Base-by-base conservation (phyloP, 1,284 basidiomycete genomes). In the Athelia psychrophila region DNA sequence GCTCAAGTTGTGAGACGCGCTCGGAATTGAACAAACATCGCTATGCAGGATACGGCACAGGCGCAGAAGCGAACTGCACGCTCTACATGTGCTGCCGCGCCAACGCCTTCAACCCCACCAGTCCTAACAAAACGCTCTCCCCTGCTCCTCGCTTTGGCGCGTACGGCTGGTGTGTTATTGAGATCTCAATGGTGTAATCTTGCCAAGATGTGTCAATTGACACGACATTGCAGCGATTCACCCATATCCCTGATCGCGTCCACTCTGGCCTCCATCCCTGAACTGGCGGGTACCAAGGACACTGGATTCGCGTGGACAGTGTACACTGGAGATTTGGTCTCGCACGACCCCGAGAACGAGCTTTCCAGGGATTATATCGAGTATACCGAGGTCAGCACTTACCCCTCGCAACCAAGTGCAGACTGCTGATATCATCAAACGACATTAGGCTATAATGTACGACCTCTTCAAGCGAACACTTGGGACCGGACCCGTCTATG, bases 281-380 rank as follows among this genome's bases (percentile, higher is more conserved):
- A 74, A 2, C 69, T 93, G 16, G 78, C 88, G 20, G 84, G 79
- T 3, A 87, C 88, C 2, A 60, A 79, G 58, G 66, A 76, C 9
- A 73, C 68, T 30, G 80, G 84, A 2, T 88, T 93, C 57, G 78
- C 79, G 45, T 87, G 83, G 60, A 80, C 80, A 0, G 52, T 93
- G 20, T 90, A 81, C 60, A 93, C 91, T 0, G 91, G 91, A 22
- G 91, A 93, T 63, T 67, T 92, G 50, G 79, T 90, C 32, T 81
- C 86, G 10, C 88, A 91, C 62, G 88, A 91, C 63, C 67, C 77
- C 6, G 78, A 81, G 47, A 81, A 81, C 52, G 78, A 91, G 59
- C 64, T 83, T 23, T 86, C 84, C 6, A 76, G 81, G 56, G 69
- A 66, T 23, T 81, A 75, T 53, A 60, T 72, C 1, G 66, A 74